phyloP scores from a whole-genome alignment of 345 rosid species.

The Kernera saxatilis region DNA sequence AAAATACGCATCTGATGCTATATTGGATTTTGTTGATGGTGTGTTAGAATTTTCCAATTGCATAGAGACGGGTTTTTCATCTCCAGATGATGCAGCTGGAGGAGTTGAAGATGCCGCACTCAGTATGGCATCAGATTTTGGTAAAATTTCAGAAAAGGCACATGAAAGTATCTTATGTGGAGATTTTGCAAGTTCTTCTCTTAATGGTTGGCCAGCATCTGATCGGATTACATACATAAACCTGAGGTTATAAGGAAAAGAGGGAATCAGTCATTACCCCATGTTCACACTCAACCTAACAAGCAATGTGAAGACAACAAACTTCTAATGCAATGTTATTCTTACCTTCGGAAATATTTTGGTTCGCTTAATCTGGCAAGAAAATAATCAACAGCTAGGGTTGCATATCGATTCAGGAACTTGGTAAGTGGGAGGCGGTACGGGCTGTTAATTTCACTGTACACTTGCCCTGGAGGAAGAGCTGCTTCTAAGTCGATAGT shows the following conservation, averaged over 20 bases:
- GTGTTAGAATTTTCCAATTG: conserved; percentile 35
- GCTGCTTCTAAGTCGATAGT: conserved; percentile 90
- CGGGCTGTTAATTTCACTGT: conserved; percentile 96
- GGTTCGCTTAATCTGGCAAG: conserved; percentile 85
- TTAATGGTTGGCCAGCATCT: conserved; percentile 90
- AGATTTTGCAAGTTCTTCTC: conserved; percentile 96
- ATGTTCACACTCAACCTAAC: conserved; percentile 1
- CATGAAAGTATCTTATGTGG: conserved; percentile 80
- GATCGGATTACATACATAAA: conserved; percentile 89
- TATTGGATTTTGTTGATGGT: conserved; percentile 38
- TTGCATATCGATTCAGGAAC: conserved; percentile 86
- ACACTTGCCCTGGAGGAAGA: conserved; percentile 78
- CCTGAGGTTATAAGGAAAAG: conserved; percentile 39
- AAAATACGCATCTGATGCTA: conserved; percentile 73
- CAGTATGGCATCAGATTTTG: conserved; percentile 37
- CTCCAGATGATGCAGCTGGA: conserved; percentile 50
- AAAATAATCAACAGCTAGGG: conserved; percentile 96
- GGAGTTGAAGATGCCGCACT: conserved; percentile 50
- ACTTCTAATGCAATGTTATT: conserved; percentile 5
- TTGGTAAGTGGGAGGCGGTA: conserved; percentile 94
- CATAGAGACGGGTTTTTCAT: conserved; percentile 46
- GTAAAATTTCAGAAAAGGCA: conserved; percentile 75
- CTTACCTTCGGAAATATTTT: conserved; percentile 86
- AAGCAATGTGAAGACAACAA: background rate
- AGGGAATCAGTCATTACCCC: background rate